Evolutionary conservation across 495 filamentous ascomycete species (phyloP), one percentile per base, ranked within the genome.

Genomic region (Tetracladium setigerum): DNA sequence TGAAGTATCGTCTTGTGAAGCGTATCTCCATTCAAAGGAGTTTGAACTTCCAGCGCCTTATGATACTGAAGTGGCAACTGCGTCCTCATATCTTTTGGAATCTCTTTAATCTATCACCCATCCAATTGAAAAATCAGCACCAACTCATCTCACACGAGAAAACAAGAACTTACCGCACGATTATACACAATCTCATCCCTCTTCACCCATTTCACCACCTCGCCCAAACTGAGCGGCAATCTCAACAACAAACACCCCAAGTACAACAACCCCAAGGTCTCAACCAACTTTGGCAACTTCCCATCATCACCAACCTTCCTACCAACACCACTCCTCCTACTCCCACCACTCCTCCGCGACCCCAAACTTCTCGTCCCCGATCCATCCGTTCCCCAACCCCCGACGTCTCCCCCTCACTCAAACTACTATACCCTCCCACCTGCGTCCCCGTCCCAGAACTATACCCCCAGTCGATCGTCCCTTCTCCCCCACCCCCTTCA

Each of bases 41-140:
- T 70, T 58, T 63, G 60, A 46, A 79, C 66, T 30, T 83, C 77
- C 11, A 92, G 60, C 9, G 76, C 67, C 12, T 52, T 60, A 37
- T 78, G 65, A 49, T 79, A 82, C 52, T 77, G 70, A 38, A 70
- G 67, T 2, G 81, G 81, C 39, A 92, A 60, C 36, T 74, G 76
- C 27, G 80, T 71, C 40, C 74, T 75, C 72, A 85, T 82, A 15
- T 82, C 77, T 33, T 69, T 70, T 9, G 86, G 87, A n/a, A 91
- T 49, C 2, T 66, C 50, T 34, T 53, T 53, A 24, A 61, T 55
- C 58, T 61, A 17, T 4, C 12, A 9, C 39, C 2, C 15, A 2
- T 48, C 22, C n/a, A n/a, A n/a, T n/a, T n/a, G n/a, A 53, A 38
- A 7, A 3, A 36, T 45, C 4, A 22, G 7, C 41, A n/a, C 37